Evolutionary conservation across 225 moss, liverwort and hornwort genomes (phyloP), one percentile per base, ranked within the genome.

Genomic region (Rhytidiadelphus loreus): DNA sequence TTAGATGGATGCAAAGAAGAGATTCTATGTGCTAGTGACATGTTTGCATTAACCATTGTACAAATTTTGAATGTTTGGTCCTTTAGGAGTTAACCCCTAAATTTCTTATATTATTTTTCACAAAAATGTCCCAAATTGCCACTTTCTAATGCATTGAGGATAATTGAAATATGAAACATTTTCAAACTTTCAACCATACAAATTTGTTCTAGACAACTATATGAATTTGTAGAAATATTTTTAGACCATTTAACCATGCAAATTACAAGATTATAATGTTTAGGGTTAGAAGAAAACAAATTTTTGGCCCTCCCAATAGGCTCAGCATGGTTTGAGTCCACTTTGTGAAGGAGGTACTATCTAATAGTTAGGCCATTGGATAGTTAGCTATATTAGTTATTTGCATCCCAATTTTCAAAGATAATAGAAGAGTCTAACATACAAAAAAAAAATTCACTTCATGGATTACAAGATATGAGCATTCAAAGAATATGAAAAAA

Each of bases 61-160:
- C 20, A 33, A 32, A 12, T 13, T 20, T 50, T 30, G 5, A 50
- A 21, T 21, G 1, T 46, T 48, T 50, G 7, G 1, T 13, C 7
- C 1, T 32, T 8, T 5, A 20, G 20, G 48, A 7, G 2, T 30
- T 46, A 8, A 6, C 0, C 6, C 12, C 1, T 12, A 21, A 5
- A 74, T 20, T 12, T 29, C 6, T 32, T 20, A 13, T 1, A 33
- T 2, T 52, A 8, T 33, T 75, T 46, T 33, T 52, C 0, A 13
- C 2, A 12, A 35, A 50, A 76, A 7, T 22, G 13, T 52, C 3
- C 0, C 2, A 52, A 35, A 52, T 0, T 22, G 0, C 8, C 2
- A 13, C 5, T 52, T 35, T 76, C 21, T 35, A 76, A 6, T 33
- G 33, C 22, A 33, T 32, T 50, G 21, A 33, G 4, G 13, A 50